Base-by-base conservation (phyloP, 2,329 filamentous ascomycete species). In the Botrytis cinerea region DNA sequence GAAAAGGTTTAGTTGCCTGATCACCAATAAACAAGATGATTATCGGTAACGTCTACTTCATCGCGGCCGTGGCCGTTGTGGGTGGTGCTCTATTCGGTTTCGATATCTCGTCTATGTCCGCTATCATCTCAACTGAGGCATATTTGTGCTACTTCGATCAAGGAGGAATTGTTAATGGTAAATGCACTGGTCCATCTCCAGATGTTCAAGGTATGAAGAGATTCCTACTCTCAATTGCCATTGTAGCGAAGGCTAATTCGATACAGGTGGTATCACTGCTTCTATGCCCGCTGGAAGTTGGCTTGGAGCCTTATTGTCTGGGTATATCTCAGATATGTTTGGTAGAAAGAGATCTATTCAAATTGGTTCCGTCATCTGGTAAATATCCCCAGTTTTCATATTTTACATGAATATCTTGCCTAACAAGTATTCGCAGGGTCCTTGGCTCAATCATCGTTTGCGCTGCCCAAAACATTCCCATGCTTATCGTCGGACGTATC, bases 251-350 rank as follows among this genome's bases (percentile, higher is more conserved):
- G 81, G 79, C 20, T 80, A 84, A 57, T 80, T 82, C 72, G 82
- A 85, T 0, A 88, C 89, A 80, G 89, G 89, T 75, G 89, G 89
- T 66, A 92, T 93, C 79, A 91, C 89, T 0, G 90, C 91, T 35
- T 84, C 90, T 67, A 93, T 93, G 90, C 88, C 91, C 35, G 91
- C 87, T 71, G 91, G 91, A 48, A 93, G 91, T 0, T 92, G 89
- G 83, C 81, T 91, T 38, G 91, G 90, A 75, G 88, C 91, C 68
- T 82, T 91, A 25, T 71, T 85, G 64, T 91, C 89, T 63, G 89
- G 89, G 61, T 85, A 85, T 77, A 77, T 91, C 22, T 88, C 89
- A 2, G 90, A 92, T 80, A 83, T 77, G 2, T 80, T 89, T 16
- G 87, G 87, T 51, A 83, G 87, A 71, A 86, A 85, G 76, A 81